Evolutionary conservation across 1,284 basidiomycete species (phyloP).

Genomic region (Malassezia globosa): DNA sequence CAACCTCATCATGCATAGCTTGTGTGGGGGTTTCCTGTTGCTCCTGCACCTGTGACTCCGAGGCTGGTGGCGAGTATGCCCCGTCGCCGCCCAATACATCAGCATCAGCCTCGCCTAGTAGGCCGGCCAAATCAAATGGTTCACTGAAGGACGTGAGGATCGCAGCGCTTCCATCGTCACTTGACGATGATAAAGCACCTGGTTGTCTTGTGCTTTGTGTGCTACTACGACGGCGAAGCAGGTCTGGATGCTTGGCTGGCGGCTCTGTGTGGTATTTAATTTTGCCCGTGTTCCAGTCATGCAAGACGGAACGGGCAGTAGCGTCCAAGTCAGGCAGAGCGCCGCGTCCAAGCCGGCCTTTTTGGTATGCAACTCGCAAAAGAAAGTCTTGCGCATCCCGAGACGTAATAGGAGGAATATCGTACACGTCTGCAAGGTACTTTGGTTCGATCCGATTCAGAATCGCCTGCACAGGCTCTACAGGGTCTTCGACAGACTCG

Average conservation of each 20-base stretch:
- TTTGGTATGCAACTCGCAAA: slow-evolving; percentile 74
- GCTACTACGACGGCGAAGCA: not conserved
- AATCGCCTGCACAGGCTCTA: slow-evolving; percentile 48
- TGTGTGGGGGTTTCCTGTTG: too few relatives aligned
- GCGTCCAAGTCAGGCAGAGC: slow-evolving; percentile 79
- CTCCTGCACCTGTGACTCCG: too few relatives aligned
- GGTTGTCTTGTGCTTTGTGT: not conserved
- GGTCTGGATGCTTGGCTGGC: slow-evolving; percentile 54
- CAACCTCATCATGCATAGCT: not conserved
- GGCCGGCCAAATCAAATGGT: slow-evolving; percentile 39
- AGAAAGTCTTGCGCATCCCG: slow-evolving; percentile 68
- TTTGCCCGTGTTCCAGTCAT: slow-evolving; percentile 92
- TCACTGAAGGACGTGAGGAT: slow-evolving; percentile 32
- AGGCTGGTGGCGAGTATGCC: not conserved
- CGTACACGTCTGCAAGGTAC: slow-evolving; percentile 31
- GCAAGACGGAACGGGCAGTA: slow-evolving; percentile 70
- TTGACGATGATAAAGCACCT: not conserved
- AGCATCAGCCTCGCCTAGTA: slow-evolving; percentile 44
- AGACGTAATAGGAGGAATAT: slow-evolving; percentile 33
- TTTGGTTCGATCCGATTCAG: slow-evolving; percentile 31
- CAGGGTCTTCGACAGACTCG: slow-evolving; percentile 80
- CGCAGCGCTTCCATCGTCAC: slow-evolving; percentile 7
- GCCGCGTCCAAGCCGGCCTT: slow-evolving; percentile 56
- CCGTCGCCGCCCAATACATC: slow-evolving; percentile 31
- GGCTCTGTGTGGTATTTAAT: slow-evolving; percentile 78